phyloP scores from a whole-genome alignment of 1,284 basidiomycete species.

The Ceratobasidium sp. region DNA sequence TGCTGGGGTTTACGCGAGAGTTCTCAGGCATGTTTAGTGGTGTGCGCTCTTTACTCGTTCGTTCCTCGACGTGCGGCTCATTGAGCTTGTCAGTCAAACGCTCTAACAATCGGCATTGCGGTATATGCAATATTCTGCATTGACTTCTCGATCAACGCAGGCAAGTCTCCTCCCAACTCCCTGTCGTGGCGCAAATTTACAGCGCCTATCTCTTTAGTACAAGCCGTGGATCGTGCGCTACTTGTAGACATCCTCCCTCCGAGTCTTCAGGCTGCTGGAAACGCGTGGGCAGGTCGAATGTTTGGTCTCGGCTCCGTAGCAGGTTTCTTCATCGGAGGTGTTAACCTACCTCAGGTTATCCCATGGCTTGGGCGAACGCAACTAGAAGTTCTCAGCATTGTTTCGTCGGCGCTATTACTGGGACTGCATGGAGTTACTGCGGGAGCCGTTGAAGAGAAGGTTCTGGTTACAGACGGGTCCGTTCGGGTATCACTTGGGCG shows the following conservation, averaged over 20 bases:
- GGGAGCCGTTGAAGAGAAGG: constrained; percentile 73
- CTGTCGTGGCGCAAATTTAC: constrained; percentile 1
- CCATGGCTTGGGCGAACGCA: constrained; percentile 81
- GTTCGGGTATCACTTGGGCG: constrained; percentile 53
- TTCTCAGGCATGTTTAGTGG: constrained; percentile 71
- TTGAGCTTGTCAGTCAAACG: constrained; percentile 62
- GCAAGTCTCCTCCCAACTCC: constrained; percentile 54
- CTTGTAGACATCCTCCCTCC: constrained; percentile 74
- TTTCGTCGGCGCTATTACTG: constrained; percentile 60
- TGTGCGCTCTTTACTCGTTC: constrained; percentile 18
- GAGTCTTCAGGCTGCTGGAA: constrained; percentile 65
- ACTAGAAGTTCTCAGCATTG: constrained; percentile 72
- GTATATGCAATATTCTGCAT: constrained; percentile 88
- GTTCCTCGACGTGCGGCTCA: neutral
- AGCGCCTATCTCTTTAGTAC: constrained; percentile 61
- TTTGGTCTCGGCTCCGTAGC: constrained; percentile 81
- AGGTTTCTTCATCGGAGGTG: constrained; percentile 86
- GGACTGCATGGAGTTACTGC: constrained; percentile 55
- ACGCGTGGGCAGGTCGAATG: constrained; percentile 96
- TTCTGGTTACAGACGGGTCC: constrained; percentile 61
- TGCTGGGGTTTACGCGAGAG: constrained; percentile 85
- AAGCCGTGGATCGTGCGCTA: constrained; percentile 85
- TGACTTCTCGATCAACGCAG: constrained; percentile 93
- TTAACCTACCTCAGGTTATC: constrained; percentile 72
- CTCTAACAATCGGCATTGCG: constrained; percentile 79